phyloP scores from a whole-genome alignment of 345 rosid genomes.

The Gossypium australe region DNA sequence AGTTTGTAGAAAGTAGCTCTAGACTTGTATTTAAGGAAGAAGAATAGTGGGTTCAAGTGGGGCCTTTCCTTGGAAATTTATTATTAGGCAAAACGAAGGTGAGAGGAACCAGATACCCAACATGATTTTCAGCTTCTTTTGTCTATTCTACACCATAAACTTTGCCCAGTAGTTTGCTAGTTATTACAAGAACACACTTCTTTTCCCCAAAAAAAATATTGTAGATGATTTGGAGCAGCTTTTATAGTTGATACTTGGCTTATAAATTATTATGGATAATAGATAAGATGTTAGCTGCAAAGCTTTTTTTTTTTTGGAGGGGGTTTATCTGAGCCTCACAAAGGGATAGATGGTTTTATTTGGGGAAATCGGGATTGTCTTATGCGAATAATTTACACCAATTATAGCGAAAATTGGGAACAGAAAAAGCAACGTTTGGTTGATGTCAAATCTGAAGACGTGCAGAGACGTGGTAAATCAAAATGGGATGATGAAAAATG shows the following conservation, averaged over 20 bases:
- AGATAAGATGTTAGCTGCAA: neutral
- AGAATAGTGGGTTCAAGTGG: neutral
- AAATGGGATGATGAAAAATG: neutral
- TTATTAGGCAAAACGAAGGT: neutral
- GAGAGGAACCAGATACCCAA: neutral
- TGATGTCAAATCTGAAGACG: slow-evolving; percentile 1
- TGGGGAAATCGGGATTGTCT: neutral
- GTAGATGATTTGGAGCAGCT: too few species aligned
- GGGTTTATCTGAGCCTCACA: neutral
- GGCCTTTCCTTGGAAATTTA: slow-evolving; percentile 8
- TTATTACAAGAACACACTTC: neutral
- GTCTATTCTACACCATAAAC: neutral
- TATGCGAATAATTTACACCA: neutral
- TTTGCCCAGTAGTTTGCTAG: neutral
- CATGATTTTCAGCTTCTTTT: neutral
- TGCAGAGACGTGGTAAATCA: neutral
- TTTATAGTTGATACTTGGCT: neutral
- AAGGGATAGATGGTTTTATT: neutral
- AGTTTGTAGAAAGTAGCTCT: neutral
- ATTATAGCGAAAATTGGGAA: neutral
- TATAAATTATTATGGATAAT: neutral
- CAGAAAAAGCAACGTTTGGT: slow-evolving; percentile 5
- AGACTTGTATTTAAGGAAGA: slow-evolving; percentile 2
- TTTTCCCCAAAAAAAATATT: too few species aligned
- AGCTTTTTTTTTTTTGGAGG: neutral